Evolutionary conservation across 2,329 filamentous ascomycete species (phyloP), one percentile per base, ranked within the genome.

Genomic region (Bipolaris sorokiniana): DNA sequence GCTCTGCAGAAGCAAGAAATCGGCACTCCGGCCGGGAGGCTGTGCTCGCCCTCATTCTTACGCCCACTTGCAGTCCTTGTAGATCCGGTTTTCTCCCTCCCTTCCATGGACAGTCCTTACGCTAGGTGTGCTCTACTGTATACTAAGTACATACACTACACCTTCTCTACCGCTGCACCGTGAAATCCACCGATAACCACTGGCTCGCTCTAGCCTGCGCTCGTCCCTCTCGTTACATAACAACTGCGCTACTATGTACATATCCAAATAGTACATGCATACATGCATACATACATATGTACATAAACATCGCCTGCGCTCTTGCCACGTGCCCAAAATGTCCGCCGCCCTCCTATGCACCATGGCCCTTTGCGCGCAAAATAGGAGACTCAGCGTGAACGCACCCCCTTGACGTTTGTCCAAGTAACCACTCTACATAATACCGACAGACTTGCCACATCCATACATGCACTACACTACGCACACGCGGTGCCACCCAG

Each of bases 1-100:
- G 49, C 34, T 59, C 60, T 65, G 58, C 64, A 62, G 54, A 51
- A 51, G 51, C 44, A 52, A 54, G 33, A 37, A 51, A 22, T 49
- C 57, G 49, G 56, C 36, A 52, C 40, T 44, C 26, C 46, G 44
- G 56, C 57, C 42, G 31, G 26, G 47, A 44, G 45, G 22, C 47
- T 54, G 49, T 48, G 22, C 33, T 38, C 34, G 48, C 45, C 26
- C 42, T 56, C 56, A 54, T 58, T 40, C 55, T 58, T 61, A 52
- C 61, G 46, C 52, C 40, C 53, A 40, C 50, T 48, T 38, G 48
- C 48, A 55, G 41, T 20, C 45, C 47, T 26, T 47, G 51, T 62
- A 54, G 51, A 57, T 49, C 31, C 40, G 22, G 44, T 51, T 20
- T 47, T 48, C 38, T 20, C 38, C 36, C 26, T 23, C 47, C 22